A percentile compares a stretch with the other conserved stretches of the same genome.
Conservation (phyloP, 2,329 filamentous ascomycete genomes). For the Penicillium hordei region DNA sequence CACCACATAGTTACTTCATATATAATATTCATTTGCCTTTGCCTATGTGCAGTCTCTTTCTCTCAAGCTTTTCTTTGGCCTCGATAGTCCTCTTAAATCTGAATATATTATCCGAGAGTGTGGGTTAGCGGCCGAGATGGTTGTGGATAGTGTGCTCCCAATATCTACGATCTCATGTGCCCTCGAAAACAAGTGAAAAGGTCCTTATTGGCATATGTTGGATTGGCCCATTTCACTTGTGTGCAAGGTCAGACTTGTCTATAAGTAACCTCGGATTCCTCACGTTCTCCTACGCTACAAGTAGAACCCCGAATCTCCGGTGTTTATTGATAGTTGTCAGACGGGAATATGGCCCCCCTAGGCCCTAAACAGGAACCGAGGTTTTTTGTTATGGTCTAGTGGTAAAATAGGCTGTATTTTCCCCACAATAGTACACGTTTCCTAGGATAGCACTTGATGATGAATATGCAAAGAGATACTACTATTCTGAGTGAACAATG, state of each 20-base stretch:
- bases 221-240: not conserved
- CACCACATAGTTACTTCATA: not conserved
- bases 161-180: not conserved
- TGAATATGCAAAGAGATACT: not conserved
- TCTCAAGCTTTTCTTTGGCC: too few relatives aligned
- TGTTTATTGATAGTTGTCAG: too few relatives aligned
- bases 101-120: not conserved
- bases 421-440: not conserved
- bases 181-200: not conserved
- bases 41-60: not conserved
- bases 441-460: not conserved
- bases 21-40: not conserved
- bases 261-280: not conserved
- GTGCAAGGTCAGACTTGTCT: too few relatives aligned
- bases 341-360: too few relatives aligned
- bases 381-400: too few relatives aligned
- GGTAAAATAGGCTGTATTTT: too few relatives aligned
- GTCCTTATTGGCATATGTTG: not conserved
- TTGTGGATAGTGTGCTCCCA: not conserved
- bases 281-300: not conserved
- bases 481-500: not conserved
- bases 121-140: not conserved
- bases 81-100: fast-evolving
- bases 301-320: too few relatives aligned
- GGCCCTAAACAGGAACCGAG: too few relatives aligned